Evolutionary conservation across 2,329 filamentous ascomycete genomes (phyloP), one percentile per base, ranked within the genome.

Genomic region (Orbilia ellipsospora): DNA sequence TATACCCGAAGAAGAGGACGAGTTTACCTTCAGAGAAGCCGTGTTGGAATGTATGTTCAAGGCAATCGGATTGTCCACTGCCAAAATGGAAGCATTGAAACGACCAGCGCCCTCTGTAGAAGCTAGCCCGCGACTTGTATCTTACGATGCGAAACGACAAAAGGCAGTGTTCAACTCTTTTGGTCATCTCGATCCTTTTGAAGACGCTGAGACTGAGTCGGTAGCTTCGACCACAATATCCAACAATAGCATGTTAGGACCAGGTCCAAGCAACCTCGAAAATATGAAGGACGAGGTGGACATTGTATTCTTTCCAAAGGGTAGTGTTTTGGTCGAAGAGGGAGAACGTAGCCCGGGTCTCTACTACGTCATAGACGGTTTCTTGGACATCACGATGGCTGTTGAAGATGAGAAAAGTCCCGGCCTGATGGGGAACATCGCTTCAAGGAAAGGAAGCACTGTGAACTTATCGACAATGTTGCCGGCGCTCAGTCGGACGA

Each of bases 321-420:
- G 92, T 1, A 94, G 95, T 1, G 91, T 99, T 0, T 86, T 99
- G 15, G 94, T 99, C 0, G 95, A 99, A 80, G 94, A 98, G 83
- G 94, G 95, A 8, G 95, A 99, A 82, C 88, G 95, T n/a, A 97
- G 96, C 79, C 95, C 95, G 0, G 95, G 95, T 0, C 82, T 99
- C 0, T 99, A 99, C 83, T 99, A 99, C 82, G 94, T 99, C 2
- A 91, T 99, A 59, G 95, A 99, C 81, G 95, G 95, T 0, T 99
- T 99, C 80, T 84, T 99, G 42, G 95, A 99, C 80, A 94, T 98
- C 51, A 93, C 93, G 76, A 90, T 96, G n/a, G 90, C 92, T 1
- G 85, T 88, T 0, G 88, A 90, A 48, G 89, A 91, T n/a, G 86
- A 88, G 54, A 84, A 65, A 16, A 75, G 45, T 23, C 8, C 64